Evolutionary conservation across 2,329 filamentous ascomycete species (phyloP), one percentile per base, ranked within the genome.

Genomic region (Pseudocercospora vitis): DNA sequence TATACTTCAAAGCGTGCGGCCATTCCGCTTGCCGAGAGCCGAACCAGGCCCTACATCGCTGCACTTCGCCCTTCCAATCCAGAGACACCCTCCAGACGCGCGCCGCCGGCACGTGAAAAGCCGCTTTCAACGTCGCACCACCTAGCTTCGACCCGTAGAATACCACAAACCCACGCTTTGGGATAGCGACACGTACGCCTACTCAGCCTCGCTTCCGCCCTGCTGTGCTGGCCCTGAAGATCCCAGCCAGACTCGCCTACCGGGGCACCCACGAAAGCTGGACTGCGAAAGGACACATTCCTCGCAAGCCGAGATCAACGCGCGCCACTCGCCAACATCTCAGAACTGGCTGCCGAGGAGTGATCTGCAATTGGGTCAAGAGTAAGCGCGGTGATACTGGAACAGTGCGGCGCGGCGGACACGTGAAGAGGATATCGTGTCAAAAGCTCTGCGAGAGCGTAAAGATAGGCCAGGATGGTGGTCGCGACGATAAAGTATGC

Each of bases 51-150:
- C n/a, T n/a, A n/a, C n/a, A n/a, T n/a, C n/a, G n/a, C n/a, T n/a
- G n/a, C 26, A 7, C 26, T 29, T 29, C 26, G 26, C 65, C 91
- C 92, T 0, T 91, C 96, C 68, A 83, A 88, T 14, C 89, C 96
- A 68, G 85, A 88, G 0, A 84, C 96, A 70, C 52, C 59, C 1
- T 61, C 61, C 9, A 88, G 91, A 0, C 79, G 95, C 0, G 91
- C 92, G 1, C 86, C 99, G 29, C 87, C 37, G 19, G 37, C 37
- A 42, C 37, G 37, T 42, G 91, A 26, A 91, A 92, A 69, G 92
- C 96, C 68, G 86, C 89, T 0, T 42, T 21, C 37, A 26, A 42
- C 37, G 37, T 42, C 21, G 37, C 37, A 42, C 37, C 37, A 21
- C 37, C 16, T 19, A 18, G 16, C 33, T 18, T 23, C 21, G 37